phyloP scores from a whole-genome alignment of 495 filamentous ascomycete genomes.

The Thozetella sp. region DNA sequence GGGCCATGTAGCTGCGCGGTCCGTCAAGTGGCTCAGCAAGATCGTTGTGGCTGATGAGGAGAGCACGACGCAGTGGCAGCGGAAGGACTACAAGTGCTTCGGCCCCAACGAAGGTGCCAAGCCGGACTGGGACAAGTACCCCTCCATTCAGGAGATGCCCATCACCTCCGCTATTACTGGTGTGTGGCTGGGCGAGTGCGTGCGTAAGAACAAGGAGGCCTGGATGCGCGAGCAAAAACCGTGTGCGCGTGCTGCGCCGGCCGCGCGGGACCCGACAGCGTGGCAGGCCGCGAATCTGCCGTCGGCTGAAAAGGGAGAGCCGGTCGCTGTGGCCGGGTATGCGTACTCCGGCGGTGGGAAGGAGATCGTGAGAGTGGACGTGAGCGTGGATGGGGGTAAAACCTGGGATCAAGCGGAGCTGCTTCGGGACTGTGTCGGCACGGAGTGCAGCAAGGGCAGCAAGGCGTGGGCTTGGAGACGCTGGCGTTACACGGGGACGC shows the following conservation, averaged over 20 bases:
- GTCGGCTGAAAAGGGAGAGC: too few species aligned
- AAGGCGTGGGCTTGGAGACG: too few species aligned
- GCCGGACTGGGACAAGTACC: conserved; percentile 47
- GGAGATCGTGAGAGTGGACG: conserved; percentile 61
- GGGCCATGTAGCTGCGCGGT: conserved; percentile 63
- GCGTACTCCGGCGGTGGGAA: conserved; percentile 61
- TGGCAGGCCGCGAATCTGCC: too few species aligned
- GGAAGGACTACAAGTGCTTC: conserved; percentile 62
- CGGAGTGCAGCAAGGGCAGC: too few species aligned
- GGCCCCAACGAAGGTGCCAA: conserved; percentile 62
- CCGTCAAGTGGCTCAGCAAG: conserved; percentile 59
- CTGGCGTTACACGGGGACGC: too few species aligned
- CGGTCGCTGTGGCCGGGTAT: conserved; percentile 56
- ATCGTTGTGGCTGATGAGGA: conserved; percentile 51
- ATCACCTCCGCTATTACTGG: conserved; percentile 64
- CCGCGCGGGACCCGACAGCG: too few species aligned
- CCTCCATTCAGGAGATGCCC: conserved; percentile 67
- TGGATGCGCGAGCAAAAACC: conserved; percentile 56
- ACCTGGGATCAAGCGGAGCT: conserved; percentile 62
- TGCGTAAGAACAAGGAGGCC: conserved; percentile 50
- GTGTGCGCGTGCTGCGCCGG: too few species aligned
- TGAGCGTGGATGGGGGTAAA: conserved; percentile 57
- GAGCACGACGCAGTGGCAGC: conserved; percentile 40
- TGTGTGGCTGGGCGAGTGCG: too few species aligned
- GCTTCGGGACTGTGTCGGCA: too few species aligned